Evolutionary conservation across 2,329 filamentous ascomycete genomes (phyloP), one percentile per base, ranked within the genome.

Genomic region (Trichoderma citrinoviride): DNA sequence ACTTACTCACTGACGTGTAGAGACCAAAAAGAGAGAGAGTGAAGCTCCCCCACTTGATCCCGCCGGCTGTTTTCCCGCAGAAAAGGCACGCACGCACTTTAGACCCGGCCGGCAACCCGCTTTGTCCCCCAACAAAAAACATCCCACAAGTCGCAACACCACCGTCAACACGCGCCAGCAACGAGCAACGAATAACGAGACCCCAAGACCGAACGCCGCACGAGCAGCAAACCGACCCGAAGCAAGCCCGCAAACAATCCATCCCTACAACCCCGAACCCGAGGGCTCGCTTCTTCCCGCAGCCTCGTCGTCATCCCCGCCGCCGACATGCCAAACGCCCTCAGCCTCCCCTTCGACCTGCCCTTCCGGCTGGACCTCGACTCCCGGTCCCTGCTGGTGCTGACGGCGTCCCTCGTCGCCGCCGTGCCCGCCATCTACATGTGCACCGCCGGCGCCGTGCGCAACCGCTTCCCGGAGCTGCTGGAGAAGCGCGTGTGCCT

Each of bases 401-500:
- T 75, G 25, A 70, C 73, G 19, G 69, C 67, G 14, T 69, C 73
- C 25, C 71, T 68, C 29, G 70, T 80, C 43, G 73, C 79, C 65
- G 71, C 81, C 68, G 69, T 83, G 55, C 83, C 84, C 3, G 73
- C 80, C 62, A 74, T 86, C 54, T 86, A 87, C 78, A 79, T 81
- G 68, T 83, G 83, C 75, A 81, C 81, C 3, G 79, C 78, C 27
- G 76, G 77, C 47, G 73, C 80, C n/a, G 76, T 81, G 47, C 77
- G 80, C 67, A 71, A 78, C 27, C 78, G 83, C 37, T 85, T 91
- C 70, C 90, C 92, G 4, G 84, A 80, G 50, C 81, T 97, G 68
- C 83, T 82, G 71, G 90, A 92, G 80, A 96, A 96, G 83, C 88
- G 91, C 73, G 92, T 99, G 74, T 90, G 91, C 75, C 85, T 99